These are phyloP conservation scores for Mimosa bimucronata DNA, from an alignment of 306 rosid genomes.

Conservation along the genomic window DNA sequence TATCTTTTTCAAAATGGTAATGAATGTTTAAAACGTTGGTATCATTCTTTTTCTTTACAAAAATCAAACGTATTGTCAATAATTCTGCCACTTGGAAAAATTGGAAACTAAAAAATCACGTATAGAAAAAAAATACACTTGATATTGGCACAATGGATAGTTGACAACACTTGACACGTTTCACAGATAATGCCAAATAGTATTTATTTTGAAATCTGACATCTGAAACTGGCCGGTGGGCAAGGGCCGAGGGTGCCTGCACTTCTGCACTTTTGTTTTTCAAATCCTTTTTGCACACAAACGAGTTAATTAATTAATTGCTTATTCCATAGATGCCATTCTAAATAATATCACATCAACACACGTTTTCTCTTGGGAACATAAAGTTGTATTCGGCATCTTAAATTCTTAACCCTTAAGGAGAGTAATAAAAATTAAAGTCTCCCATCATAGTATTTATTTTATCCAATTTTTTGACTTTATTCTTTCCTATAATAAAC, in stretches of 20 bases:
- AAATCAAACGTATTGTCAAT: not conserved
- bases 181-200: not conserved
- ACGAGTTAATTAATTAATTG: not conserved
- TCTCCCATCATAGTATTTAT: not conserved
- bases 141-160: not conserved
- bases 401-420: not conserved
- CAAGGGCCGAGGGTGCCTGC: not conserved
- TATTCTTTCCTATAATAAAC: not conserved
- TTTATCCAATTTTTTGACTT: not conserved
- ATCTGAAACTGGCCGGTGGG: not conserved
- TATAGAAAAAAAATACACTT: not conserved
- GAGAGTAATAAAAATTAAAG: not conserved
- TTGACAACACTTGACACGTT: not conserved
- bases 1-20: not conserved
- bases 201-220: not conserved
- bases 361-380: not conserved
- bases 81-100: not conserved
- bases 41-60: not conserved
- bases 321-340: not conserved
- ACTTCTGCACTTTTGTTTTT: not conserved
- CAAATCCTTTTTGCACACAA: not conserved
- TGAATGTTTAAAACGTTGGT: not conserved
- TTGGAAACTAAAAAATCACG: no score
- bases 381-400: not conserved
- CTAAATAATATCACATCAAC: not conserved